Conservation (phyloP, 192 early-diverging fungal genomes). For the Globomyces pollinis-pini region DNA sequence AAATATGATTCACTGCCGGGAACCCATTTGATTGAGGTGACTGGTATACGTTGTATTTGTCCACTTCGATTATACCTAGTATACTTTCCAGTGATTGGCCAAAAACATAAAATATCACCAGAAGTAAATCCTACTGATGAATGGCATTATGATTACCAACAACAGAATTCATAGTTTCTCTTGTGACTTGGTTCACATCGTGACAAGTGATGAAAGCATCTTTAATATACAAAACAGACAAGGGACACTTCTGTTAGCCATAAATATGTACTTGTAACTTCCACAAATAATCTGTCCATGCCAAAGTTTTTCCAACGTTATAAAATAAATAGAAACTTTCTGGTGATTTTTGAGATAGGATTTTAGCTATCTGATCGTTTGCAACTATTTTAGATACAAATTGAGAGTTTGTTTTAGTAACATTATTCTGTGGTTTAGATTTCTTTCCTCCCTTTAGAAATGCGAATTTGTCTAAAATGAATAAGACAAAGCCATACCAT, state of each 20-base stretch:
- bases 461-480: not conserved
- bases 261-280: conserved; percentile 55
- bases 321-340: conserved; percentile 61
- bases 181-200: conserved; percentile 70
- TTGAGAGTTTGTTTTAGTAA: conserved; percentile 1
- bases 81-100: conserved; percentile 80
- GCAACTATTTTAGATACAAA: conserved; percentile 35
- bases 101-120: conserved; percentile 60
- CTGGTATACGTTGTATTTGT: conserved; percentile 52
- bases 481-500: not conserved
- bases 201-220: conserved; percentile 75
- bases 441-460: not conserved
- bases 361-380: conserved; percentile 36
- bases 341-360: conserved; percentile 35
- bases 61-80: conserved; percentile 74
- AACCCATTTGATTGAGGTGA: conserved; percentile 83
- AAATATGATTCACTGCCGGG: conserved; percentile 80
- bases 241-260: conserved; percentile 51
- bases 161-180: conserved; percentile 75
- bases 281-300: conserved; percentile 60
- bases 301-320: conserved; percentile 63
- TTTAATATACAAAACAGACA: conserved; percentile 70
- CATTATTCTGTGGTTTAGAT: not conserved
- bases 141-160: no score
- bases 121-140: conserved; percentile 38